Percentiles rank a stretch among this genome's conserved stretches.
phyloP scores from a whole-genome alignment of 2,329 filamentous ascomycete genomes.

The Phaeosphaeriaceae sp. region DNA sequence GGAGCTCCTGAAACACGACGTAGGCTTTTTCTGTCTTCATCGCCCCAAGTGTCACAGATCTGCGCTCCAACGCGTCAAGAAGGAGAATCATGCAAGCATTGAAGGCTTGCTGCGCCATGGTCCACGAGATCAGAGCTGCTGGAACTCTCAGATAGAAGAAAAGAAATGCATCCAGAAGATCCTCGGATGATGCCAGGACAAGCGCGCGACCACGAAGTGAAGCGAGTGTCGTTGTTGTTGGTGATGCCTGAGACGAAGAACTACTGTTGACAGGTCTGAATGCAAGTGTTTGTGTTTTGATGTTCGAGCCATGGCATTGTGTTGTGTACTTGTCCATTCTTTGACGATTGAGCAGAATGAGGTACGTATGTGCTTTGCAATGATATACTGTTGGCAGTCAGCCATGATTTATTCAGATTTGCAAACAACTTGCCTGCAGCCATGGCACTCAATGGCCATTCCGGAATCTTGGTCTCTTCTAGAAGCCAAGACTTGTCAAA shows the following conservation, averaged over 20 bases:
- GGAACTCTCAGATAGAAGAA: constrained; percentile 56
- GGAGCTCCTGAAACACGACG: constrained; percentile 52
- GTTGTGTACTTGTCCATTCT: constrained; percentile 34
- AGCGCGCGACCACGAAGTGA: constrained; percentile 48
- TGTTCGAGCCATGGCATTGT: neutral
- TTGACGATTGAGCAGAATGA: constrained; percentile 59
- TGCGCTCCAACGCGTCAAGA: constrained; percentile 54
- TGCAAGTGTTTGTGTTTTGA: constrained; percentile 8
- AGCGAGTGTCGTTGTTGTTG: constrained; percentile 20
- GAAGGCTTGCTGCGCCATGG: constrained; percentile 59
- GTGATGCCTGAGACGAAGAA: constrained; percentile 18
- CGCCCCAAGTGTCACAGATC: constrained; percentile 35
- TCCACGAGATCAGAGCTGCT: constrained; percentile 58
- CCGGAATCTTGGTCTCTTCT: constrained; percentile 48
- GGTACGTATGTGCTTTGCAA: constrained; percentile 58
- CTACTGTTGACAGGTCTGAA: constrained; percentile 24
- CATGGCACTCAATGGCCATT: constrained; percentile 57
- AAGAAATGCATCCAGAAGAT: constrained; percentile 55
- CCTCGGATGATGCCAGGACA: constrained; percentile 53
- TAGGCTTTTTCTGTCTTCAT: constrained; percentile 52
- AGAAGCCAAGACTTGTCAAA: constrained; percentile 57
- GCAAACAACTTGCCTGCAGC: constrained; percentile 50
- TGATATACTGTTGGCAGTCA: constrained; percentile 50
- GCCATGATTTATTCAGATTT: neutral
- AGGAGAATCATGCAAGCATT: constrained; percentile 60